These are phyloP conservation scores for Entomortierella chlamydospora DNA, from an alignment of 192 early-diverging fungal genomes.

Conservation along the genomic window DNA sequence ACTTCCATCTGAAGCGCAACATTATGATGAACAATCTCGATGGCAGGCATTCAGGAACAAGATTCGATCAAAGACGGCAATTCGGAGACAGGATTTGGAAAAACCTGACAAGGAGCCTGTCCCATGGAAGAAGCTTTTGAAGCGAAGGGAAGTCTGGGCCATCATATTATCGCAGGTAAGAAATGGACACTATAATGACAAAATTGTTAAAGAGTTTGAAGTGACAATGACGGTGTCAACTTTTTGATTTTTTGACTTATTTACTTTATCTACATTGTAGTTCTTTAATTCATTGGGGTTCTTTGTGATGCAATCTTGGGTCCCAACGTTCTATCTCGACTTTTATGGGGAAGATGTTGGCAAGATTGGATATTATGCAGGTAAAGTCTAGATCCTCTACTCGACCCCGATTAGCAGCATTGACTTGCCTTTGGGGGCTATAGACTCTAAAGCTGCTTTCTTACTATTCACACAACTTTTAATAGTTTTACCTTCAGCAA, in stretches of 20 bases:
- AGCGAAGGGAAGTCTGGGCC: slow-evolving; percentile 40
- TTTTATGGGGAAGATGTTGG: slow-evolving; percentile 51
- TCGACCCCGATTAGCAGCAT: no score
- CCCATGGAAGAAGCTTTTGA: slow-evolving; percentile 30
- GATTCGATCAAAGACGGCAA: slow-evolving; percentile 3
- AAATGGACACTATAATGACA: no score
- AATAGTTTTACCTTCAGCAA: slow-evolving; percentile 46
- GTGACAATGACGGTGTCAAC: no score
- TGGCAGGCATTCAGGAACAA: slow-evolving; percentile 29
- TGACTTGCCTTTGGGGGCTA: no score
- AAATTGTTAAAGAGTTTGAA: no score
- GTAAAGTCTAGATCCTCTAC: slow-evolving; percentile 8
- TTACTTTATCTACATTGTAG: not conserved
- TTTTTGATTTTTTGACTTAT: no score
- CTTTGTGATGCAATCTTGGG: slow-evolving; percentile 53
- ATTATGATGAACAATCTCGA: not conserved
- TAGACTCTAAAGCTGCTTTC: no score
- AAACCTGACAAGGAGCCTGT: slow-evolving; percentile 1
- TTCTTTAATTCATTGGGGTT: slow-evolving; percentile 48
- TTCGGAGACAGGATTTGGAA: not conserved
- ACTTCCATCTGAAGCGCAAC: not conserved
- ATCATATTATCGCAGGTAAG: slow-evolving; percentile 47
- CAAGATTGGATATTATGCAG: slow-evolving; percentile 53
- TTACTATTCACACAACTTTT: no score
- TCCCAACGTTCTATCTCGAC: slow-evolving; percentile 55